Evolutionary conservation across 2,329 filamentous ascomycete species (phyloP), one percentile per base, ranked within the genome.

Genomic region (Ceratocystis papillata): DNA sequence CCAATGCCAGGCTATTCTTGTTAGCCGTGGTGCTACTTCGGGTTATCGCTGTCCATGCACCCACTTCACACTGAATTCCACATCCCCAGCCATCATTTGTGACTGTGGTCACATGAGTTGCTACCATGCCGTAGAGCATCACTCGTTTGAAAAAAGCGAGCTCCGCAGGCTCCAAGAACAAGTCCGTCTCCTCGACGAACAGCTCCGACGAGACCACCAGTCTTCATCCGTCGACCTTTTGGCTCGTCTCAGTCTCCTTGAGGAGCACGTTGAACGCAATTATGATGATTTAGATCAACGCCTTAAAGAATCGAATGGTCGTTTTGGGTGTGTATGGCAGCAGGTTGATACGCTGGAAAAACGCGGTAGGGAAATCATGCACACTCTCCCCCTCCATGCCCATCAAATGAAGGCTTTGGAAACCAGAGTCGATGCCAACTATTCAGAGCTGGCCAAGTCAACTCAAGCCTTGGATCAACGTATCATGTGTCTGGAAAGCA

Each of bases 101-200:
- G 78, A 83, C 63, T 85, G 83, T 69, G 83, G 83, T 5, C 83
- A 85, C 71, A 77, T 83, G 64, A 80, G 82, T 44, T 85, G 82
- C 72, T 85, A 81, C 71, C 83, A 85, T 71, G 75, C 80, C 67
- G 76, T 77, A 69, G 77, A 77, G n/a, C 74, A 77, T 33, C 78
- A 81, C 12, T 74, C 78, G 5, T 72, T 73, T 1, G 78, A 79
- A 67, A 77, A 73, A 67, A 75, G 74, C 22, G 82, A 83, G 69
- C 70, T 83, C 28, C 79, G 80, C 45, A 74, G 76, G 25, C 75
- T 84, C 68, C 78, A 75, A 69, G 77, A 77, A 64, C 80, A 77
- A 62, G 75, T 80, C 62, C 73, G 75, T 63, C 67, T 74, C 25
- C 72, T 82, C 17, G 78, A 82, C 71, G 73, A 78, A 17, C 76